phyloP scores from a whole-genome alignment of 2,329 filamentous ascomycete species.

The Helicocarpus griseus region DNA sequence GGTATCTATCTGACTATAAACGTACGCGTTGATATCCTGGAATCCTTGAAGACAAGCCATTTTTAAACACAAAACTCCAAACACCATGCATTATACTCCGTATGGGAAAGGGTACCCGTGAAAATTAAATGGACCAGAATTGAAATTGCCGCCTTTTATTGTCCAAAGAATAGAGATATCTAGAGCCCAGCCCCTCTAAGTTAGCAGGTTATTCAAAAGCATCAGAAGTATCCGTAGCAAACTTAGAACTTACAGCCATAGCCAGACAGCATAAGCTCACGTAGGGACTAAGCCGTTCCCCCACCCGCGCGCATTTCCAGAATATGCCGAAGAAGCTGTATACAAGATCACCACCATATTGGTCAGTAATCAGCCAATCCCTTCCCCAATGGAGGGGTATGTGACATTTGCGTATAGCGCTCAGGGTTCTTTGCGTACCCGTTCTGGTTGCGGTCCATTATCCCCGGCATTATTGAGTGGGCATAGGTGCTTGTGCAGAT shows the following conservation, averaged over 20 bases:
- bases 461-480: conserved; percentile 77
- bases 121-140: background rate
- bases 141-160: conserved; percentile 8
- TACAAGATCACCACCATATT: conserved; percentile 2
- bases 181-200: background rate
- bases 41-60: background rate
- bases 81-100: background rate
- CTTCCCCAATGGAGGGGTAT: background rate
- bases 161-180: conserved; percentile 14
- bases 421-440: conserved; percentile 49
- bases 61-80: conserved; percentile 2
- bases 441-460: conserved; percentile 88
- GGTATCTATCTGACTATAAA: background rate
- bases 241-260: conserved; percentile 76
- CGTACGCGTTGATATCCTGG: background rate
- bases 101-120: background rate
- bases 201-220: background rate
- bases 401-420: background rate
- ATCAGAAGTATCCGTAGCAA: no score
- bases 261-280: conserved; percentile 85
- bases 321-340: conserved; percentile 69
- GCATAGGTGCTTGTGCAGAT: conserved; percentile 95
- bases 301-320: conserved; percentile 91
- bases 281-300: conserved; percentile 88
- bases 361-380: conserved; percentile 4